Percentiles rank a stretch among this genome's conserved stretches.
Conservation (phyloP, 192 early-diverging fungal genomes). For the Podila minutissima region DNA sequence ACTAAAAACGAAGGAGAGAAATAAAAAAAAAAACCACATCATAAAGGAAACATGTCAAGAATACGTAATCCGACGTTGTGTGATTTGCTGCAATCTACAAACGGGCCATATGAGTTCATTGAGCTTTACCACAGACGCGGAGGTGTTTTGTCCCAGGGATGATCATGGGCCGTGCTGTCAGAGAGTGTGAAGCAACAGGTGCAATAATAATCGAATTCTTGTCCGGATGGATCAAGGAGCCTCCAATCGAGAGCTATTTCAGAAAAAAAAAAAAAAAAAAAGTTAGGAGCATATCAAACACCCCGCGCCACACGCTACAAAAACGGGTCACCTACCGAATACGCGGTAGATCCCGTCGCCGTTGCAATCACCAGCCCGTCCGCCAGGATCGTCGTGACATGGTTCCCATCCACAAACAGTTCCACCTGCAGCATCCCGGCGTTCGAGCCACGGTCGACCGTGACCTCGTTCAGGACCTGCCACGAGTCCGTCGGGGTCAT, state of each 20-base stretch:
- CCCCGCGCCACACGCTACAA: not conserved
- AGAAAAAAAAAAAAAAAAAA: not conserved
- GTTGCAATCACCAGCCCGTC: conserved; percentile 95
- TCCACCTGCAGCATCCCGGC: conserved; percentile 87
- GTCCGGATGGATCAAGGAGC: conserved; percentile 93
- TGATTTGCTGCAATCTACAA: not conserved
- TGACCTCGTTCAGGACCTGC: conserved; percentile 93
- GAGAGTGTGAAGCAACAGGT: conserved; percentile 89
- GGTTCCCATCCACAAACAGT: conserved; percentile 77
- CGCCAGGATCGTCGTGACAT: conserved; percentile 94
- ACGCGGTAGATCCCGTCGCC: conserved; percentile 92
- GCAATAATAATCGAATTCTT: conserved; percentile 89
- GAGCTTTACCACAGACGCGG: conserved; percentile 64
- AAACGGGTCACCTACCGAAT: conserved; percentile 59
- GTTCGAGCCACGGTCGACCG: conserved; percentile 91
- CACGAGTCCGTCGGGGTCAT: conserved; percentile 69
- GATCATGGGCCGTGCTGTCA: conserved; percentile 94
- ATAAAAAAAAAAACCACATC: not conserved
- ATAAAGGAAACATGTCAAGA: conserved; percentile 42
- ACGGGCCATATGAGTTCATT: not conserved
- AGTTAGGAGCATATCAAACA: not conserved
- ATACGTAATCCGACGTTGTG: not conserved
- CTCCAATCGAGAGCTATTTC: conserved; percentile 81
- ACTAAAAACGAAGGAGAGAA: conserved; percentile 13
- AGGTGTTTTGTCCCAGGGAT: conserved; percentile 89